phyloP scores from a whole-genome alignment of 2,329 filamentous ascomycete species.

The Aspergillus chevalieri region DNA sequence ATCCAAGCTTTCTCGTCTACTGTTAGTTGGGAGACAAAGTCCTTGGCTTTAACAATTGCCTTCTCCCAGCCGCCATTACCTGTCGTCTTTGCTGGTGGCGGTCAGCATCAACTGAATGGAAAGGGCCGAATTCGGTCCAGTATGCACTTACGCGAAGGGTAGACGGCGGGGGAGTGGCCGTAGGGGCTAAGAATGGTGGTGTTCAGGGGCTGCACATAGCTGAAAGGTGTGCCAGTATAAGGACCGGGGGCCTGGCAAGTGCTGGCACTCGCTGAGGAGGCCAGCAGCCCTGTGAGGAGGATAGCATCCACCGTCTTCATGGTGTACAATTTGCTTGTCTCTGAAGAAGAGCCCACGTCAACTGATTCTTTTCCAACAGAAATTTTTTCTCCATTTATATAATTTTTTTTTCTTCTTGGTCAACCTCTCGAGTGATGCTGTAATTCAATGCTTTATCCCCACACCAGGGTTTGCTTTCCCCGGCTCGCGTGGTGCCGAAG shows the following conservation, averaged over 20 bases:
- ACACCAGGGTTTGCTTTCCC: background rate
- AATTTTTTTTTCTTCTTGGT: background rate
- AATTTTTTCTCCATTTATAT: background rate
- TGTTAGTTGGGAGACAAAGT: slow-evolving; percentile 15
- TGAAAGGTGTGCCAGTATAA: slow-evolving; percentile 2
- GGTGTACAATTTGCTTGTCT: background rate
- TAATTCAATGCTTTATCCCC: background rate
- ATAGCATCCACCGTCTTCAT: background rate
- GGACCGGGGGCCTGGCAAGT: background rate
- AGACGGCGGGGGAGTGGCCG: slow-evolving; percentile 12
- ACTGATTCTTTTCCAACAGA: background rate
- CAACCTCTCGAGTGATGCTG: background rate
- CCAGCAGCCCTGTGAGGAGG: background rate
- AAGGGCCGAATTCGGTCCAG: background rate
- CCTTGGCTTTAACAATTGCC: slow-evolving; percentile 9
- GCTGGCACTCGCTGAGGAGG: background rate
- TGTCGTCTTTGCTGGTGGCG: slow-evolving; percentile 9
- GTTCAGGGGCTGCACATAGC: slow-evolving; percentile 14
- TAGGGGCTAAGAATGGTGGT: slow-evolving; percentile 14
- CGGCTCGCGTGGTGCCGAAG: background rate
- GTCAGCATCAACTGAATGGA: background rate
- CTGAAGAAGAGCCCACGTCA: too few relatives aligned
- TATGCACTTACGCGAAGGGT: slow-evolving; percentile 14
- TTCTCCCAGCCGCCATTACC: slow-evolving; percentile 17
- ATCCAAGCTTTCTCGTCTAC: slow-evolving; percentile 22